A percentile compares a stretch with the other conserved stretches of the same genome.
Conservation (phyloP, 768 basidiomycete species). For the Strobilomyces echinocephalus region DNA sequence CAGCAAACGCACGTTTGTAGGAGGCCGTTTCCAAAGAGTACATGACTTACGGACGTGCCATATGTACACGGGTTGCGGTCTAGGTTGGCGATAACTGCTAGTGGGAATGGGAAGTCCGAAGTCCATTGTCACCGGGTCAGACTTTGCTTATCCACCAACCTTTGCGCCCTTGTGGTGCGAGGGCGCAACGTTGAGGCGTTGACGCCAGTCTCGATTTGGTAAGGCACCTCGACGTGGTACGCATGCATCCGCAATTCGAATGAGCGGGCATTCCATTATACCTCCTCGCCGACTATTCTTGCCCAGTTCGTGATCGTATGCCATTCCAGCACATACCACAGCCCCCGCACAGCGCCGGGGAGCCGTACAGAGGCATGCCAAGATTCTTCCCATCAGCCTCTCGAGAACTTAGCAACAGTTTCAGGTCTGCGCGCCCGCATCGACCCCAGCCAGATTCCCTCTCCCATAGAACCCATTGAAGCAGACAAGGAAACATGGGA, state of each 20-base stretch:
- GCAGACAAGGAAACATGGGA: constrained; percentile 78
- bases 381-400: background rate
- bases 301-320: constrained; percentile 9
- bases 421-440: constrained; percentile 77
- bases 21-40: background rate
- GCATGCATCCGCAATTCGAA: constrained; percentile 2
- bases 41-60: background rate
- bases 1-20: constrained; percentile 12
- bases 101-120: background rate
- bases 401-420: constrained; percentile 4
- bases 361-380: constrained; percentile 39
- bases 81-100: background rate
- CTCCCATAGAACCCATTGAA: constrained; percentile 75
- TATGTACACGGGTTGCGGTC: background rate
- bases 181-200: background rate
- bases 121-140: background rate
- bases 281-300: background rate
- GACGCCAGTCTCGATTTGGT: constrained; percentile 10
- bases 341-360: constrained; percentile 57
- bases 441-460: constrained; percentile 88
- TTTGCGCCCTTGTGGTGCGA: background rate
- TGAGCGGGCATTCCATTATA: background rate
- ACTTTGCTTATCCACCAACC: background rate
- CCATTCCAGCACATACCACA: constrained; percentile 42
- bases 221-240: background rate